Base-by-base conservation (phyloP, 371 early-diverging fungal genomes). In the Pancytospora epiphaga region DNA sequence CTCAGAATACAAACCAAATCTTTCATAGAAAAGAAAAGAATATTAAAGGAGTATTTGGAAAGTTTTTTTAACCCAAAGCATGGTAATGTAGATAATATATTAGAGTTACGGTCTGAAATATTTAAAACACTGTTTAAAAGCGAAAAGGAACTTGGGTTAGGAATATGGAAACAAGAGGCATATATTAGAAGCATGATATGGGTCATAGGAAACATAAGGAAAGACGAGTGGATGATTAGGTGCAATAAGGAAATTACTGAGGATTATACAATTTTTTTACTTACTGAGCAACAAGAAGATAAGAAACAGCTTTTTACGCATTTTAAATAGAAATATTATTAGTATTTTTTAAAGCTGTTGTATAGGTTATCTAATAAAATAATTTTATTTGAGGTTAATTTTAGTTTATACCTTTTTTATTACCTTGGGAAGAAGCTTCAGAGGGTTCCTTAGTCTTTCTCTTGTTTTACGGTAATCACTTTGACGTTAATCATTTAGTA, bases 221-320 rank as follows among this genome's bases (percentile, higher is more conserved):
- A 50, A 3, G 56, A 2, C 6, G 2, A 3, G 6, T 49, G 15
- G 3, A 6, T 65, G 1, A 40, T 69, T 3, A 62, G 18, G 22
- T 50, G 38, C 33, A 69, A 61, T 60, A 69, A 52, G 29, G 63
- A 69, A 12, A 62, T 69, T 12, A 49, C 15, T 3, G 64, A 67
- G 12, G 37, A 69, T 9, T 63, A 27, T 27, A 51, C 50, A 6
- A 54, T 6, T 2, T 69, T 30, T 52, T 33, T 69, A 27, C 4
- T 69, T 39, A 66, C 58, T 3, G 27, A 33, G 2, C 47, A 61
- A 4, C 22, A 62, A 4, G 29, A 36, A 22, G 69, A 69, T 27
- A 60, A 69, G 33, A 39, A 52, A 19, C 4, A 19, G 3, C 38
- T 69, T 3, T n/a, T 69, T 2, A 25, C 4, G 1, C 22, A 62